These are phyloP conservation scores for Glonium stellatum DNA, from an alignment of 495 filamentous ascomycete genomes.

Conservation along the genomic window DNA sequence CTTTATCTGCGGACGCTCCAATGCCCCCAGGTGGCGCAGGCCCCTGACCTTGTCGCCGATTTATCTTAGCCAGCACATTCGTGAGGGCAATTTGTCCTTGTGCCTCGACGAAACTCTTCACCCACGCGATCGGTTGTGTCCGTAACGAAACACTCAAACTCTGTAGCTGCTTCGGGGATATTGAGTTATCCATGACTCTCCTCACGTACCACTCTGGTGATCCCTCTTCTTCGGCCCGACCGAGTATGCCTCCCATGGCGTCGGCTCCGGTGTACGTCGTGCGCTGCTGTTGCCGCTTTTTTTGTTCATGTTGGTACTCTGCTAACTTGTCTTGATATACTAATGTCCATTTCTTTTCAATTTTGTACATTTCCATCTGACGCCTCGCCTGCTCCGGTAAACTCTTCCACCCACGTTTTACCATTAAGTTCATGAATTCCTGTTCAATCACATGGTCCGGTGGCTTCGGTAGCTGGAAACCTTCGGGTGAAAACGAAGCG, in stretches of 20 bases:
- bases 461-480: conserved; percentile 63
- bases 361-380: conserved; percentile 91
- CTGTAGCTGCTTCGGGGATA: conserved; percentile 82
- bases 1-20: conserved; percentile 58
- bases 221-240: conserved; percentile 82
- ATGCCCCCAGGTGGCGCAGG: conserved; percentile 48
- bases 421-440: conserved; percentile 89
- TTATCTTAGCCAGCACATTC: conserved; percentile 88
- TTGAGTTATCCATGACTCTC: conserved; percentile 91
- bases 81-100: conserved; percentile 96
- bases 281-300: conserved; percentile 65
- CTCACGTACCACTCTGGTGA: conserved; percentile 98
- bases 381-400: conserved; percentile 90
- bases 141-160: conserved; percentile 89
- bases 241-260: conserved; percentile 57
- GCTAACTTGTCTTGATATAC: conserved; percentile 91
- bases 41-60: conserved; percentile 72
- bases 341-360: conserved; percentile 94
- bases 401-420: conserved; percentile 94
- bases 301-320: conserved; percentile 91
- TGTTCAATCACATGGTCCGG: conserved; percentile 79
- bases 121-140: conserved; percentile 97
- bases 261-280: conserved; percentile 53
- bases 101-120: conserved; percentile 91
- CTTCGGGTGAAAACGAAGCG: conserved; percentile 46